A percentile compares a stretch with the other conserved stretches of the same genome.
Conservation (phyloP, 257 asterid genomes). For the Solanum phureja region DNA sequence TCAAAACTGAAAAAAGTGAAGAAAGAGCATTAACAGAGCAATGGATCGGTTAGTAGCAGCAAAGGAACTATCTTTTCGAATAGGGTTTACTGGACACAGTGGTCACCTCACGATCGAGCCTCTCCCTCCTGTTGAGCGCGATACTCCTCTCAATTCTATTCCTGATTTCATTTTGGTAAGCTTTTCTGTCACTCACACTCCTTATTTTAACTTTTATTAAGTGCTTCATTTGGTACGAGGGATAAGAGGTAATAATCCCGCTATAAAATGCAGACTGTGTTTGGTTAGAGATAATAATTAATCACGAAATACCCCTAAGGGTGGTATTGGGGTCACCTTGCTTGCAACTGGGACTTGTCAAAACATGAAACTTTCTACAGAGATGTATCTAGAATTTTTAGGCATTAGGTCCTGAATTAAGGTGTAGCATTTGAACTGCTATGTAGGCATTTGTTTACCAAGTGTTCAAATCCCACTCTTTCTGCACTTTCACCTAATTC, state of each 20-base stretch:
- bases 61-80: constrained; percentile 58
- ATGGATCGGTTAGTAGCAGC: constrained; percentile 60
- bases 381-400: background rate
- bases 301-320: background rate
- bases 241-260: background rate
- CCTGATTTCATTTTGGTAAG: constrained; percentile 89
- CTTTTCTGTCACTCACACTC: background rate
- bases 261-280: background rate
- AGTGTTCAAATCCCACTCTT: background rate
- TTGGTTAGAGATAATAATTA: background rate
- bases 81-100: constrained; percentile 84
- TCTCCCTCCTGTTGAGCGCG: constrained; percentile 69
- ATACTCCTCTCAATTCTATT: constrained; percentile 36
- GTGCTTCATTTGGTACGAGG: background rate
- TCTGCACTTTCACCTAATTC: background rate
- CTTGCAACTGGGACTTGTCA: background rate
- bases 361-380: background rate
- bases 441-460: background rate
- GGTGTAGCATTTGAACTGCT: background rate
- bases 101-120: constrained; percentile 84
- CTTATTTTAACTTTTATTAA: background rate
- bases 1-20: background rate
- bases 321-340: background rate
- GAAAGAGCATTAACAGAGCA: background rate
- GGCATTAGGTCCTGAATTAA: background rate